A percentile compares a stretch with the other conserved stretches of the same genome.
Evolutionary conservation across 2,329 filamentous ascomycete species (phyloP).

Genomic region (Curvularia eragrostidis): DNA sequence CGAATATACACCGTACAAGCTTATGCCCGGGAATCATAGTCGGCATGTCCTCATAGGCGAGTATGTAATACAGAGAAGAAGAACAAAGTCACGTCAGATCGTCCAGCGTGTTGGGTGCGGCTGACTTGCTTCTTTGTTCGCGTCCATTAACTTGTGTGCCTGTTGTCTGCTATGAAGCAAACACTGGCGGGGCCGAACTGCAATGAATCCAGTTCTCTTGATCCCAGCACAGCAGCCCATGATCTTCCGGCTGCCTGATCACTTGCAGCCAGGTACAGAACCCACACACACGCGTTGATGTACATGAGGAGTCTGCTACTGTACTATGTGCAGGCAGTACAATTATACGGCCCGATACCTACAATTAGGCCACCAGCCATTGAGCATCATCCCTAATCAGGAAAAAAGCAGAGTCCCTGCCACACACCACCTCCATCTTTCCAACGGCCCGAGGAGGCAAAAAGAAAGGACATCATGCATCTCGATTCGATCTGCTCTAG

Average conservation of each 20-base stretch:
- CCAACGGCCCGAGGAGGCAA: background rate
- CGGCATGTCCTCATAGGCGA: background rate
- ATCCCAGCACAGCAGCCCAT: background rate
- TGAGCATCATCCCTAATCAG: background rate
- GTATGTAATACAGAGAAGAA: background rate
- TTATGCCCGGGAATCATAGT: constrained; percentile 1
- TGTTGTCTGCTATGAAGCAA: background rate
- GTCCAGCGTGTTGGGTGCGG: background rate
- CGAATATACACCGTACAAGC: constrained; percentile 8
- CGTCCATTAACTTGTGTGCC: background rate
- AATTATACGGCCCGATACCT: background rate
- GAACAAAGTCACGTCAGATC: constrained; percentile 3
- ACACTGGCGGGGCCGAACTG: background rate
- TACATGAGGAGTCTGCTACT: background rate
- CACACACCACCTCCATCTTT: background rate
- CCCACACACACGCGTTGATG: background rate
- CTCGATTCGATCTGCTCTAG: background rate
- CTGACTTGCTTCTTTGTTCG: background rate
- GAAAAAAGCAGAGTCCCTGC: background rate
- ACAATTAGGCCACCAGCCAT: background rate
- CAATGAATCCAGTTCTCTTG: background rate
- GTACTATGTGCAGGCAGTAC: background rate
- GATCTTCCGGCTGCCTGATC: constrained; percentile 1
- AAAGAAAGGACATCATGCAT: background rate
- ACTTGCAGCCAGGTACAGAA: constrained; percentile 4